Base-by-base conservation (phyloP, 1,139 yeast genomes). In the Diutina pseudorugosa region DNA sequence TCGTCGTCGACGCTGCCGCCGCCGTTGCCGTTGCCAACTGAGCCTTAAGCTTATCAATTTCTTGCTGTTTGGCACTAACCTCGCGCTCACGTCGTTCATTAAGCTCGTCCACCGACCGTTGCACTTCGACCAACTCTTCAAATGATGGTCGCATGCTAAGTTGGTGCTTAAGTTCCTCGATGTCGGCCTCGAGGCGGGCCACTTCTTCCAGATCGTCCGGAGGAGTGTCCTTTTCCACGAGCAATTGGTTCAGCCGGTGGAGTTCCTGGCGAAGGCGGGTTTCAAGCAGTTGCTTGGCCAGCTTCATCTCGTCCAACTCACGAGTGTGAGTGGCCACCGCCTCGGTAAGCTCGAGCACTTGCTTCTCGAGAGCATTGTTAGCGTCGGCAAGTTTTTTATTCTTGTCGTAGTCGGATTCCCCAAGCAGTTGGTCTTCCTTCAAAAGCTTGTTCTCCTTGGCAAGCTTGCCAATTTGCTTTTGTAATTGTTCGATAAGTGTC, bases 381-480 rank as follows among this genome's bases (percentile, higher is more conserved):
- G 72, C 79, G 54, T 70, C 73, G 16, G 60, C 57, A 52, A 79
- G 63, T 56, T 72, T 73, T 51, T 67, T 66, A 49, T 79, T 83
- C 56, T 72, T 76, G 20, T 72, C 73, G 36, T 30, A 30, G 14
- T 30, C 36, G 14, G 36, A 30, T 0, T 61, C 60, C 4, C 49
- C 49, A 12, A 45, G 27, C 40, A 23, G 36, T 33, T 45, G 16
- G 4, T 45, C 49, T 19, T 45, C 49, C 23, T 45, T 45, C 23
- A 45, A n/a, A 33, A 45, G 14, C 40, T 45, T 45, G 11, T 45
- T 45, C 23, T 45, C 49, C 40, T 45, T 45, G 41, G 49, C 49
- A 19, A 45, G 25, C 23, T 45, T 45, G 40, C 40, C 49, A 8
- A 45, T 27, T 20, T 45, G 49, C 49, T 45, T 45, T 27, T 45